These are phyloP conservation scores for Nyctanthes arbortristis DNA, from an alignment of 257 asterid species.

Conservation along the genomic window DNA sequence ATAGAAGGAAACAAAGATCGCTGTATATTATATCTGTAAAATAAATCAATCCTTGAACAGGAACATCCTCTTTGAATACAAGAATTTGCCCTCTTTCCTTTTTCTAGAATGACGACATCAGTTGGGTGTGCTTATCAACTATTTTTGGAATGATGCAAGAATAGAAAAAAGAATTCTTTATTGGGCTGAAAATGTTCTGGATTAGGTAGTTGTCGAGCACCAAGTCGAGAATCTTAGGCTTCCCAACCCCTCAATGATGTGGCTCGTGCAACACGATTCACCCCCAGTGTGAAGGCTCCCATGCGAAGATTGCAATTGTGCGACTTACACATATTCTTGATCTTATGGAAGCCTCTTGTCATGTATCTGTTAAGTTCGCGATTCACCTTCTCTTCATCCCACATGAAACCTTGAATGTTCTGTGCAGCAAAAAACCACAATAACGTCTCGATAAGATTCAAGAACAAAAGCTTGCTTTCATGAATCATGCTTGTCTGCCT, in stretches of 20 bases:
- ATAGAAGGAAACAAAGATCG: background rate
- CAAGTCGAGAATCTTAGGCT: constrained; percentile 40
- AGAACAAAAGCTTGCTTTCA: background rate
- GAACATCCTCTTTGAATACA: constrained; percentile 9
- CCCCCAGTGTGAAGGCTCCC: constrained; percentile 89
- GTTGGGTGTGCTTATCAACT: background rate
- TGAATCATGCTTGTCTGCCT: background rate
- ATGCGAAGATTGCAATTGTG: constrained; percentile 82
- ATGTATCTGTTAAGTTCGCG: constrained; percentile 67
- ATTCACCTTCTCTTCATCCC: constrained; percentile 92
- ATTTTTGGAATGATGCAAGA: constrained; percentile 13
- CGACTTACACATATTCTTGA: constrained; percentile 63
- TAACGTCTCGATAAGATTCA: background rate
- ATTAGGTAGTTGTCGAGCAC: background rate
- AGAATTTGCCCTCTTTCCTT: constrained; percentile 7
- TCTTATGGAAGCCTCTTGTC: constrained; percentile 68
- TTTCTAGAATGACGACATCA: constrained; percentile 4
- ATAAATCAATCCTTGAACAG: constrained; percentile 10
- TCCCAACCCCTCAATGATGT: constrained; percentile 84
- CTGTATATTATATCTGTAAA: too few species aligned
- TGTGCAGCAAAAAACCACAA: constrained; percentile 27
- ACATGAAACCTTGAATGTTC: constrained; percentile 93
- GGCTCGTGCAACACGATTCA: constrained; percentile 87
- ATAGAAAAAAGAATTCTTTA: background rate
- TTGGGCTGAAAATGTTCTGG: background rate